Base-by-base conservation (phyloP, 2,329 filamentous ascomycete genomes). In the Lachnellula suecica region DNA sequence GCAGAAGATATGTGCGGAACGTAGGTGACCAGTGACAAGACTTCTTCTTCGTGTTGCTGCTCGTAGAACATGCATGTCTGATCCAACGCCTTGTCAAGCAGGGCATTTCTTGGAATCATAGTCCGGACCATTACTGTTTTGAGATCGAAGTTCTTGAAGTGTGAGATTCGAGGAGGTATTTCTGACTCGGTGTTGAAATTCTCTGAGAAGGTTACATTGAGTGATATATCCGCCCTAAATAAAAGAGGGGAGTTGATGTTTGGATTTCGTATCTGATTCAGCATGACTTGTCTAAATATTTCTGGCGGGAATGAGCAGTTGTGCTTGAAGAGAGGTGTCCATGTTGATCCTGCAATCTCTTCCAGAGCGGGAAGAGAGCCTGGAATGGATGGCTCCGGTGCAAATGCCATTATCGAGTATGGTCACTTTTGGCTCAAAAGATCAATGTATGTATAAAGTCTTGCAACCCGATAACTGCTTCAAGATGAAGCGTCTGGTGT, bases 51-150 rank as follows among this genome's bases (percentile, higher is more conserved):
- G 61, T 23, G 66, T 63, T 19, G 54, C 15, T 64, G 62, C 5
- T 68, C 65, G 68, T 90, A 89, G 57, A 92, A 80, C 50, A 89
- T 79, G 68, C 91, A 96, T 2, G 91, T 96, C 70, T 97, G 93
- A 52, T 91, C 79, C 57, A 97, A 70, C 1, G 87, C 78, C 19
- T 76, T 74, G 69, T 97, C 93, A 23, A 93, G 74, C 49, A 85
- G 78, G 2, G 85, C 82, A 68, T 96, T 96, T 46, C 93, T 79
- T 3, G 93, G 93, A 43, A 97, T 85, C 62, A 97, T 74, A 55
- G 79, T 86, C 53, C 92, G 81, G 7, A 96, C 81, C 19, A 96
- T 76, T 1, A 83, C 83, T 59, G 86, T 84, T 22, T 79, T 75
- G 27, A 84, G 73, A 25, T 68, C 59, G 53, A 76, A 76, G 44